phyloP scores from a whole-genome alignment of 805 yeast genomes.

The Monosporozyma aerobia region DNA sequence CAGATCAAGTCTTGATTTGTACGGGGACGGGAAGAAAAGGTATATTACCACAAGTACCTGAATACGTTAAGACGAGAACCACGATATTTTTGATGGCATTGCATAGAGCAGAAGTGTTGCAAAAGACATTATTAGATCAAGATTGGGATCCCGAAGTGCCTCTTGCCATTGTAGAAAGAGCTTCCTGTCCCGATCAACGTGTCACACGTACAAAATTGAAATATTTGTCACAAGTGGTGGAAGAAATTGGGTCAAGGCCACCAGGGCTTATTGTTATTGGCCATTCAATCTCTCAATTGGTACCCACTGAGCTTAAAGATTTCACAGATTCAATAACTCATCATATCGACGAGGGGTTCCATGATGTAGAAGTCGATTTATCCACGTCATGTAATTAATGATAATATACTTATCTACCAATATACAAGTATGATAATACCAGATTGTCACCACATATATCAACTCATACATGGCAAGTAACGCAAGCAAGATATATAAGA shows the following conservation, averaged over 20 bases:
- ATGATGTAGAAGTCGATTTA: conserved; percentile 11
- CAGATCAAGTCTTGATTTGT: conserved; percentile 86
- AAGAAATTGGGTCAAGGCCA: conserved; percentile 75
- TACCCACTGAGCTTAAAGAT: conserved; percentile 5
- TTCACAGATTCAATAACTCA: conserved; percentile 20
- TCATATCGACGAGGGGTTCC: conserved; percentile 31
- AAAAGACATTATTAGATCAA: conserved; percentile 43
- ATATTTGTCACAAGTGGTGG: conserved; percentile 62
- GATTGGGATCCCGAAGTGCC: conserved; percentile 69
- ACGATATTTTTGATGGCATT: conserved; percentile 85
- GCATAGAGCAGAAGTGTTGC: conserved; percentile 50
- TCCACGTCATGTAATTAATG: neutral
- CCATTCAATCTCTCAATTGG: conserved; percentile 52
- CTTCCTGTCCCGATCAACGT: conserved; percentile 89
- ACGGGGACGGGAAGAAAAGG: conserved; percentile 94
- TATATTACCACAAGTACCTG: conserved; percentile 68
- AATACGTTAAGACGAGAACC: conserved; percentile 62
- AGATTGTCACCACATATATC: too few species aligned
- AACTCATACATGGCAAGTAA: too few species aligned
- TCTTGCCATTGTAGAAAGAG: conserved; percentile 80
- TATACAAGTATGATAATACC: neutral
- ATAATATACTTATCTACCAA: neutral
- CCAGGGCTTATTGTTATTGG: conserved; percentile 88
- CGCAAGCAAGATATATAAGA: too few species aligned
- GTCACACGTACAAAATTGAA: conserved; percentile 64